These are phyloP conservation scores for Aspergillus steynii DNA, from an alignment of 495 filamentous ascomycete species.

Conservation along the genomic window DNA sequence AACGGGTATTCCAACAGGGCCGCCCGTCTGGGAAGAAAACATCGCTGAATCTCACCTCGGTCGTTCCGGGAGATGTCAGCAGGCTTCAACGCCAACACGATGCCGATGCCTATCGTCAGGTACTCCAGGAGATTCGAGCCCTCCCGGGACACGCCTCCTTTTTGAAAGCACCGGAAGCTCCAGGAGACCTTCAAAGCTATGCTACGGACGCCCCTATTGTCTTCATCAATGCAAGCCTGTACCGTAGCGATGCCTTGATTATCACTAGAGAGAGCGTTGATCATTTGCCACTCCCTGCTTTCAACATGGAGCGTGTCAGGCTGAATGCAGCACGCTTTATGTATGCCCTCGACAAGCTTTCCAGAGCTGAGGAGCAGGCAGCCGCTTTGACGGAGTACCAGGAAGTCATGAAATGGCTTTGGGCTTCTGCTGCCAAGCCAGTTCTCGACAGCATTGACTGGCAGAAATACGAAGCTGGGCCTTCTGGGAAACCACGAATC, in stretches of 20 bases:
- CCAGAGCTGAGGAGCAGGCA: slow-evolving; percentile 3
- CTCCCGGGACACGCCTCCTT: slow-evolving; percentile 3
- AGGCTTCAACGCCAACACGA: slow-evolving; percentile 9
- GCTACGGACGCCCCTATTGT: slow-evolving; percentile 13
- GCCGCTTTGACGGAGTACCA: neutral
- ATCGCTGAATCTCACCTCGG: neutral
- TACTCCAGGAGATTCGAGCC: slow-evolving; percentile 3
- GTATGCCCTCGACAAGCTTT: slow-evolving; percentile 5
- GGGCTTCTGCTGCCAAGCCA: slow-evolving; percentile 17
- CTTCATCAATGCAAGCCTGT: slow-evolving; percentile 11
- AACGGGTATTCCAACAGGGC: slow-evolving; percentile 3
- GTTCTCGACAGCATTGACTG: slow-evolving; percentile 11
- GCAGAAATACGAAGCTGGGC: neutral
- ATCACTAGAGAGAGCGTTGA: slow-evolving; percentile 9
- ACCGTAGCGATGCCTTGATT: slow-evolving; percentile 17
- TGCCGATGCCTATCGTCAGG: slow-evolving; percentile 4
- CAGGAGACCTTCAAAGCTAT: slow-evolving; percentile 4
- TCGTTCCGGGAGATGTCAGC: neutral
- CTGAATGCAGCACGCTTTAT: slow-evolving; percentile 5
- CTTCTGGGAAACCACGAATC: slow-evolving; percentile 9
- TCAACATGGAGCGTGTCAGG: slow-evolving; percentile 7
- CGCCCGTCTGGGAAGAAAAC: neutral
- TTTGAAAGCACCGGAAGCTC: neutral
- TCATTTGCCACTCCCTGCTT: slow-evolving; percentile 9
- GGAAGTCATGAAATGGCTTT: slow-evolving; percentile 18